Percentiles rank a stretch among this genome's conserved stretches.
These are phyloP conservation scores for Fagopyrum esculentum DNA, from an alignment of 148 eudicot species.

Conservation along the genomic window DNA sequence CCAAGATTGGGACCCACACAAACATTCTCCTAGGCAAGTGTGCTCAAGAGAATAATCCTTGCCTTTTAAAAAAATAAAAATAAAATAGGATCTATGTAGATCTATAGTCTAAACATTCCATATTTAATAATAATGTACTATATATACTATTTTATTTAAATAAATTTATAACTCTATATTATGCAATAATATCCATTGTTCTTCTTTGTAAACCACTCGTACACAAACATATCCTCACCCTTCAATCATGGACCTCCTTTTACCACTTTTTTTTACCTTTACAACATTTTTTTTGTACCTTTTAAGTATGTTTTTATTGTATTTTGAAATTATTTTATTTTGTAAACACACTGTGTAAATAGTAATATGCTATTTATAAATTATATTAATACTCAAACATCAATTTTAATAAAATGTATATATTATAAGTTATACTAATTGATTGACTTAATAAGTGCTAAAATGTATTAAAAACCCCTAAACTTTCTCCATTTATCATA, in stretches of 20 bases:
- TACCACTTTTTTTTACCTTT: neutral
- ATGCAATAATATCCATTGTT: neutral
- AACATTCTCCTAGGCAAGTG: constrained; percentile 11
- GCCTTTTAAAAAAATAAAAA: neutral
- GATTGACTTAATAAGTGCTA: too few species aligned
- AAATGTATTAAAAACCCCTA: neutral
- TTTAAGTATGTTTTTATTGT: neutral
- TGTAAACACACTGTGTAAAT: too few species aligned
- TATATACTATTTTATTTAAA: neutral
- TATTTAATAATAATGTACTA: neutral
- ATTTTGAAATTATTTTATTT: too few species aligned
- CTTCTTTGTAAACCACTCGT: neutral
- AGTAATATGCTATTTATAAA: too few species aligned
- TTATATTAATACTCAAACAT: too few species aligned
- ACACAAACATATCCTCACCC: neutral
- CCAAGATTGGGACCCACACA: neutral
- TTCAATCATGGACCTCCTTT: constrained; percentile 1
- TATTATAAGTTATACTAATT: too few species aligned
- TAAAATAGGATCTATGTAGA: neutral
- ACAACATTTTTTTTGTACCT: neutral
- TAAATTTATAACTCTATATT: neutral
- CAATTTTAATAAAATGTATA: too few species aligned
- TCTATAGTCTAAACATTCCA: constrained; percentile 1
- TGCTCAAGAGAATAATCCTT: constrained; percentile 7
- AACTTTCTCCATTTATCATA: neutral